These are phyloP conservation scores for Colletotrichum simmondsii DNA, from an alignment of 2,329 filamentous ascomycete genomes.

Conservation along the genomic window DNA sequence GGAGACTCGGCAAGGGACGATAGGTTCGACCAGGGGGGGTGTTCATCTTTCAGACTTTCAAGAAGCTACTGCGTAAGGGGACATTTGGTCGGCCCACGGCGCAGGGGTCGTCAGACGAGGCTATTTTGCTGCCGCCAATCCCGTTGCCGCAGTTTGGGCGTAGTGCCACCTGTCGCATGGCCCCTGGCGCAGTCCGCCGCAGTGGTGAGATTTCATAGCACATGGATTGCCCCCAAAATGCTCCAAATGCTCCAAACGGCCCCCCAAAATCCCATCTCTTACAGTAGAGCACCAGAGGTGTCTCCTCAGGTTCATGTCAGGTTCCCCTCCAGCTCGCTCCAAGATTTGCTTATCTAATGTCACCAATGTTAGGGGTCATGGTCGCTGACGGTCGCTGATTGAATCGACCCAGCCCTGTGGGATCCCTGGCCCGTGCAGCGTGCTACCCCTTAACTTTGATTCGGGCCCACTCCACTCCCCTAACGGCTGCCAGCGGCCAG, in stretches of 20 bases:
- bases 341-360: neutral
- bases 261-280: neutral
- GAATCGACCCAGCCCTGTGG: slow-evolving; percentile 21
- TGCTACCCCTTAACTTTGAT: slow-evolving; percentile 30
- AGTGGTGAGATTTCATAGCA: neutral
- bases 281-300: too few relatives aligned
- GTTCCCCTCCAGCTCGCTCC: neutral
- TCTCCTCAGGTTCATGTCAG: neutral
- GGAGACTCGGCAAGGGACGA: neutral
- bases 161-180: slow-evolving; percentile 19
- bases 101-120: slow-evolving; percentile 26
- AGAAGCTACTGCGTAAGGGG: neutral
- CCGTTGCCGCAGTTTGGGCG: neutral
- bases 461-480: slow-evolving; percentile 7
- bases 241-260: too few relatives aligned
- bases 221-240: neutral
- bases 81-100: slow-evolving; percentile 27
- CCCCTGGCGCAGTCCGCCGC: neutral
- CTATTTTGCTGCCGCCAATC: slow-evolving; percentile 23
- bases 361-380: neutral
- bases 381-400: neutral
- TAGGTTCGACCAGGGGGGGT: neutral
- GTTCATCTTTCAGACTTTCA: too few relatives aligned
- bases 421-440: slow-evolving; percentile 23
- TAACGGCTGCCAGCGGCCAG: neutral